Percentiles rank a stretch among this genome's conserved stretches.
Conservation (phyloP, 768 basidiomycete genomes). For the Xerocomellus amylosporus region DNA sequence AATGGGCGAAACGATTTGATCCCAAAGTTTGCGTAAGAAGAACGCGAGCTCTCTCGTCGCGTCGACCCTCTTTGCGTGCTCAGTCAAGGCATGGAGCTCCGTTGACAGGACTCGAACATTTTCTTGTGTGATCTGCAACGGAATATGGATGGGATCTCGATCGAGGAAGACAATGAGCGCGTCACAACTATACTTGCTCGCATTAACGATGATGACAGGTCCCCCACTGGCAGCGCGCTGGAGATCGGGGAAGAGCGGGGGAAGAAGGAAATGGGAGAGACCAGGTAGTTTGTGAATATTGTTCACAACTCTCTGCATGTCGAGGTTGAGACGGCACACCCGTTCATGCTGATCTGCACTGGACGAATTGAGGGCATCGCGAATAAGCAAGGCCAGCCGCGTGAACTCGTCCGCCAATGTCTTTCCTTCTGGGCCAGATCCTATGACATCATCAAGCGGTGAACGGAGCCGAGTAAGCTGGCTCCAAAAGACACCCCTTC, state of each 20-base stretch:
- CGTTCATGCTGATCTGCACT: not conserved
- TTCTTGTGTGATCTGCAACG: not conserved
- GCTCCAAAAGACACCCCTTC: constrained; percentile 20
- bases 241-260: constrained; percentile 7
- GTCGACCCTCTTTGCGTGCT: not conserved
- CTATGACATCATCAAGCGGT: not conserved
- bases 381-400: not conserved
- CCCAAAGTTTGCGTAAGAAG: constrained; percentile 17
- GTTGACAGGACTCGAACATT: not conserved
- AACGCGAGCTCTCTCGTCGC: not conserved
- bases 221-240: not conserved
- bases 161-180: constrained; percentile 2
- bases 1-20: constrained; percentile 10
- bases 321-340: not conserved
- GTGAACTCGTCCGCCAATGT: not conserved
- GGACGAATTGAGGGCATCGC: not conserved
- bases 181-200: not conserved
- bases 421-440: not conserved
- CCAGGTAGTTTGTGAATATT: not conserved
- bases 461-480: constrained; percentile 15
- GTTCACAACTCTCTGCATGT: not conserved
- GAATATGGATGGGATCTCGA: not conserved
- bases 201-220: constrained; percentile 2
- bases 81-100: not conserved
- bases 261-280: constrained; percentile 13